phyloP scores from a whole-genome alignment of 352 stramenopile species.

The Bremia lactucae region DNA sequence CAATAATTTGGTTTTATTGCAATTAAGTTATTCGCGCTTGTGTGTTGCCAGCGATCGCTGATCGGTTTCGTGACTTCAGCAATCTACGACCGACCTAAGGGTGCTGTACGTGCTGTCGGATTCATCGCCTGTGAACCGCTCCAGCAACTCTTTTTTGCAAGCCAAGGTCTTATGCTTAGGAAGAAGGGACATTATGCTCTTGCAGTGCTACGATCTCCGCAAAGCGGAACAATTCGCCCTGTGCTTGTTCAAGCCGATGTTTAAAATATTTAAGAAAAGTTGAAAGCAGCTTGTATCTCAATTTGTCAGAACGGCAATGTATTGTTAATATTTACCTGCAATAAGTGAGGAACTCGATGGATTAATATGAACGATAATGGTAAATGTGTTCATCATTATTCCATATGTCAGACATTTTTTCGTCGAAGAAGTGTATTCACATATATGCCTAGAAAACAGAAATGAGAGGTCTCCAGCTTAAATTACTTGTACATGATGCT shows the following conservation, averaged over 20 bases:
- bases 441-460: constrained; percentile 8
- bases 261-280: constrained; percentile 3
- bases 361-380: too few relatives aligned
- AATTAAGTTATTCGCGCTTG: not conserved
- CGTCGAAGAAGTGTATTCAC: too few relatives aligned
- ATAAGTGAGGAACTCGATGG: too few relatives aligned
- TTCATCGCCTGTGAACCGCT: constrained; percentile 59
- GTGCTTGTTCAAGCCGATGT: constrained; percentile 21
- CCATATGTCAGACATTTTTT: too few relatives aligned
- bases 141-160: constrained; percentile 43
- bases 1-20: not conserved
- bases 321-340: too few relatives aligned
- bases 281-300: too few relatives aligned
- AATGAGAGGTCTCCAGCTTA: constrained; percentile 14
- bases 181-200: constrained; percentile 18
- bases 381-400: too few relatives aligned
- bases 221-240: constrained; percentile 44
- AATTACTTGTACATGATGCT: constrained; percentile 21
- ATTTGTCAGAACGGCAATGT: too few relatives aligned
- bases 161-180: not conserved
- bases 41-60: constrained; percentile 22
- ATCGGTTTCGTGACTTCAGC: constrained; percentile 63
- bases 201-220: constrained; percentile 38
- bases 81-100: constrained; percentile 70
- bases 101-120: constrained; percentile 42